Evolutionary conservation across 164 flowering plant genomes (phyloP).

Genomic region (Echeveria elegans): DNA sequence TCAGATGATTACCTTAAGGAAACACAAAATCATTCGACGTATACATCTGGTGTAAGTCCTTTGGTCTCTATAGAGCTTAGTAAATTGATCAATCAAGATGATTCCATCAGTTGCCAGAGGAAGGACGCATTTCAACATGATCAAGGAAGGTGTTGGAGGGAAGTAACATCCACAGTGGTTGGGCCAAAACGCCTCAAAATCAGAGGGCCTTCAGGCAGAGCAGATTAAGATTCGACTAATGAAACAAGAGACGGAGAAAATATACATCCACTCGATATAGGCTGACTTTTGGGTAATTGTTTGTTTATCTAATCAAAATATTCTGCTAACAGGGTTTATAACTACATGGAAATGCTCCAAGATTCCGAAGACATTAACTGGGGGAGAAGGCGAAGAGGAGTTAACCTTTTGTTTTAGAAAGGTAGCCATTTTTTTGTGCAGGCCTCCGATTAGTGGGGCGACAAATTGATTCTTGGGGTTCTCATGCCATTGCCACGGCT

Average conservation of each 20-base stretch:
- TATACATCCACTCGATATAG: background rate
- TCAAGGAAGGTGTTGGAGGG: conserved; percentile 24
- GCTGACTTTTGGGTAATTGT: no score
- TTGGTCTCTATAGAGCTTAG: no score
- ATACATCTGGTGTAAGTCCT: no score
- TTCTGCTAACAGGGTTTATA: conserved; percentile 27
- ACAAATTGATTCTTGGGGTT: conserved; percentile 35
- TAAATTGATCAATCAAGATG: no score
- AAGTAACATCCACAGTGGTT: conserved; percentile 29
- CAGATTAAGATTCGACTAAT: conserved; percentile 21
- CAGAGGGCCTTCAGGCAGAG: conserved; percentile 34
- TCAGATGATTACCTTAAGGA: no score
- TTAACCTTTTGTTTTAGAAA: conserved; percentile 18
- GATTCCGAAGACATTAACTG: conserved; percentile 24
- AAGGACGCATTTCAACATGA: no score
- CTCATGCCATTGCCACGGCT: conserved; percentile 20
- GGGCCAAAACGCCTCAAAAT: conserved; percentile 71
- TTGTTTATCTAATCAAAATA: background rate
- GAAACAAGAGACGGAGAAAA: conserved; percentile 22
- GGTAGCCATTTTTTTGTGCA: conserved; percentile 46
- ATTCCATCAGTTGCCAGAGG: no score
- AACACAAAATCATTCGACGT: no score
- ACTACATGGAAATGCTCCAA: conserved; percentile 21
- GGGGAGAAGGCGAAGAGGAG: conserved; percentile 27
- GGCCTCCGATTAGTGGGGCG: conserved; percentile 34